Evolutionary conservation across 352 stramenopile genomes (phyloP).

Genomic region (Globisporangium orthogonon): DNA sequence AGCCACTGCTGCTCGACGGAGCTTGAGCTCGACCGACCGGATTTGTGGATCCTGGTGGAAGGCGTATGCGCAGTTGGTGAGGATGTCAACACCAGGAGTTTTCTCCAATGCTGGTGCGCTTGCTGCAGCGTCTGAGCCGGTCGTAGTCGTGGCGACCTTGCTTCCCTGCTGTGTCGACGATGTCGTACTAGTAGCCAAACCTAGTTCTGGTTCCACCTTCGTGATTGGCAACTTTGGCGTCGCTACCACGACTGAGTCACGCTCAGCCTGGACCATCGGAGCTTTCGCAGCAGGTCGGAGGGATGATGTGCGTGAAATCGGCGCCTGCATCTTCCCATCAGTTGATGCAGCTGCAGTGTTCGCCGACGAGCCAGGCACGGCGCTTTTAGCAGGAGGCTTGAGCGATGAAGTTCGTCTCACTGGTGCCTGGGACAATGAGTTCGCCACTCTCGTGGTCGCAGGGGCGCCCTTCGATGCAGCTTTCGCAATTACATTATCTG

Average conservation of each 20-base stretch:
- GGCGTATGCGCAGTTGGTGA: conserved; percentile 68
- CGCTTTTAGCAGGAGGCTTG: conserved; percentile 1
- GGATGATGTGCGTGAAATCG: conserved; percentile 5
- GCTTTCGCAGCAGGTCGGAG: conserved; percentile 1
- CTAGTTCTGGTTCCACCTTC: not conserved
- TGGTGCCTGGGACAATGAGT: conserved; percentile 1
- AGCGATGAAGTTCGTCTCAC: conserved; percentile 14
- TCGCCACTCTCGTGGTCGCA: conserved; percentile 1
- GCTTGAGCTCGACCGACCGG: conserved; percentile 80
- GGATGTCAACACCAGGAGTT: not conserved
- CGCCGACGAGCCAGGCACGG: too few relatives aligned
- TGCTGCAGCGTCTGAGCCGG: not conserved
- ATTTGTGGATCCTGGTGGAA: conserved; percentile 79
- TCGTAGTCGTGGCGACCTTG: not conserved
- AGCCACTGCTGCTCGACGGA: conserved; percentile 63
- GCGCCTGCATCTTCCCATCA: not conserved
- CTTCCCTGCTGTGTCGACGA: not conserved
- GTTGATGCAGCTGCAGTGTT: not conserved
- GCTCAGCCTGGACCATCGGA: not conserved
- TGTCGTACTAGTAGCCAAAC: not conserved
- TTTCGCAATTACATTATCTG: not conserved
- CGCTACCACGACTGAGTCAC: not conserved
- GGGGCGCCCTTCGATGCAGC: not conserved
- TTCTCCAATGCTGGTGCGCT: not conserved
- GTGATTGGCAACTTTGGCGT: not conserved